Evolutionary conservation across 1,139 yeast species (phyloP), one percentile per base, ranked within the genome.

Genomic region (Eremothecium cymbalariae): DNA sequence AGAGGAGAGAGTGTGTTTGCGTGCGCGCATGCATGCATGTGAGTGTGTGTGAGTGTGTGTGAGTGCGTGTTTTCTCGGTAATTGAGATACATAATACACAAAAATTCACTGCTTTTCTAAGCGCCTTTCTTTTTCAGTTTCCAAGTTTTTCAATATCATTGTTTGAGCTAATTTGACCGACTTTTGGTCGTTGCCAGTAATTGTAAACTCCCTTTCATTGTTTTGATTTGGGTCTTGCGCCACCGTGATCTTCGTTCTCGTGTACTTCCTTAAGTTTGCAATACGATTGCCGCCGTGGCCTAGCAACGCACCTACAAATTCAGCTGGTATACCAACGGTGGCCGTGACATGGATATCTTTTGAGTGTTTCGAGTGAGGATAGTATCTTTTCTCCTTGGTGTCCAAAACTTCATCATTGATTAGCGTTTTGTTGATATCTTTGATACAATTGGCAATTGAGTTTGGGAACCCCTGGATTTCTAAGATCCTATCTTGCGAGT

Each of bases 241-340:
- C 44, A 86, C 84, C 8, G 79, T 76, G 54, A 86, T 85, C 34
- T 76, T 72, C 19, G 95, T 90, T 25, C 90, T 90, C 38, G 88
- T 74, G 28, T 71, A 72, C 50, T 81, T 75, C 48, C 95, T 72
- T 36, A 86, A 82, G 38, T 88, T 94, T 56, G 83, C 93, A 48
- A 86, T 84, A 61, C 94, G 72, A 29, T 83, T 65, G 29, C 95
- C 95, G 46, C 79, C 78, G 50, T 80, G 80, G 46, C 96, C 96
- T 51, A 86, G 84, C 39, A 86, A 68, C 33, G 95, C 93, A 31
- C 96, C 96, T 33, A 86, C 95, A 65, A 79, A 77, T 41, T 78
- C 86, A 47, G 82, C 78, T 25, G 94, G 85, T 55, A 85, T 80
- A 18, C 47, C 42, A 18, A 52, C 49, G 23, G 47, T 45, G 6